A percentile compares a stretch with the other conserved stretches of the same genome.
phyloP scores from a whole-genome alignment of 805 yeast genomes.

The Candida palmyrensis region DNA sequence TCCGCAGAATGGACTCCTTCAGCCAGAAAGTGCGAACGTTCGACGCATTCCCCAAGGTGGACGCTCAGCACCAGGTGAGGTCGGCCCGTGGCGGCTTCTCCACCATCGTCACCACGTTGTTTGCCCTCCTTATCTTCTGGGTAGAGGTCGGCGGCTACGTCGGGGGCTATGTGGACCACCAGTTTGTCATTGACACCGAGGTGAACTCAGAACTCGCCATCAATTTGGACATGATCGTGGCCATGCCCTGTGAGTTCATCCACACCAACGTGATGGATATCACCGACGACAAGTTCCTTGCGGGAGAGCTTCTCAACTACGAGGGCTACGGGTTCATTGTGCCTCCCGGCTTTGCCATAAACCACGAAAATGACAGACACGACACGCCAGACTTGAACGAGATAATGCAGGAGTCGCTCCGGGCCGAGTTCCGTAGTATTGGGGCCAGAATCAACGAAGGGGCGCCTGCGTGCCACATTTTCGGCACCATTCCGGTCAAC shows the following conservation, averaged over 20 bases:
- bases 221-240: constrained; percentile 75
- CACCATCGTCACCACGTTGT: constrained; percentile 57
- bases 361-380: constrained; percentile 40
- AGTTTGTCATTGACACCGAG: constrained; percentile 66
- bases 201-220: constrained; percentile 56
- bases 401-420: constrained; percentile 58
- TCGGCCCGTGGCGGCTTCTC: constrained; percentile 75
- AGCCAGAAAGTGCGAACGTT: constrained; percentile 37
- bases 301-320: constrained; percentile 67
- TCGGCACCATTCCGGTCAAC: constrained; percentile 78
- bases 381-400: constrained; percentile 63
- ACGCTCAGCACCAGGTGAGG: constrained; percentile 56
- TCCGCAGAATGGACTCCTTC: constrained; percentile 37
- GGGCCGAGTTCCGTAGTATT: constrained; percentile 53
- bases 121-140: constrained; percentile 69
- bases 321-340: constrained; percentile 58
- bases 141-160: constrained; percentile 78
- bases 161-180: constrained; percentile 77
- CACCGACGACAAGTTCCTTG: constrained; percentile 73
- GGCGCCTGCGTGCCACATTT: constrained; percentile 80
- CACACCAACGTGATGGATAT: constrained; percentile 74
- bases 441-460: constrained; percentile 45
- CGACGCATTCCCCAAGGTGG: constrained; percentile 44
- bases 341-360: constrained; percentile 45
- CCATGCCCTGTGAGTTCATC: constrained; percentile 75